These are phyloP conservation scores for Ceratocystis diversiconidia DNA, from an alignment of 2,329 filamentous ascomycete genomes.

Conservation along the genomic window DNA sequence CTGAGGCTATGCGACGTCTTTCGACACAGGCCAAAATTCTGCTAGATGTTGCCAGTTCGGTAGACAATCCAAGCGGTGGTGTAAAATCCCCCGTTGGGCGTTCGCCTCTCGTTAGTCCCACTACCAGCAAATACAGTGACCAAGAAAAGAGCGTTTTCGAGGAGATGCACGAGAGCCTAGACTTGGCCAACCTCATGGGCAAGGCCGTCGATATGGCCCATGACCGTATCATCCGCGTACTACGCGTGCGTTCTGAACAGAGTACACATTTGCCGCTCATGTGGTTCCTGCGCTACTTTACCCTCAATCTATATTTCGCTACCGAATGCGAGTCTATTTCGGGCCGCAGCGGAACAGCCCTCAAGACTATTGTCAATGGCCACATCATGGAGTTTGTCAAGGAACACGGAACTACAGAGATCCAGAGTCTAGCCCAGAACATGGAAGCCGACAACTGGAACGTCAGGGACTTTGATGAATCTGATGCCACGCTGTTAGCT, in stretches of 20 bases:
- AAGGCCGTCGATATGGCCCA: conserved; percentile 71
- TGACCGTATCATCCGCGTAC: conserved; percentile 58
- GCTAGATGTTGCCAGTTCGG: conserved; percentile 78
- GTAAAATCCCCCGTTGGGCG: conserved; percentile 35
- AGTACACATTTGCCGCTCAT: conserved; percentile 51
- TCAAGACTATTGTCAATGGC: conserved; percentile 67
- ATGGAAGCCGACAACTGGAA: conserved; percentile 76
- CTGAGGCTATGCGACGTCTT: conserved; percentile 71
- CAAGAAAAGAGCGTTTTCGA: conserved; percentile 44
- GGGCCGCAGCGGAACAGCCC: conserved; percentile 56
- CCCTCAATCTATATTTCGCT: conserved; percentile 66
- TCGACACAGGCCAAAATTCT: conserved; percentile 87
- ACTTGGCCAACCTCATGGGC: conserved; percentile 62
- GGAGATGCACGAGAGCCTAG: conserved; percentile 61
- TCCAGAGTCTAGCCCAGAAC: conserved; percentile 57
- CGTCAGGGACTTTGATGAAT: conserved; percentile 57
- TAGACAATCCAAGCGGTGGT: conserved; percentile 28
- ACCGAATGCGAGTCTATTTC: conserved; percentile 79
- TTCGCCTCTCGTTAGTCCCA: conserved; percentile 41
- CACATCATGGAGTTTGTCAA: conserved; percentile 73
- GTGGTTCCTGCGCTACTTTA: conserved; percentile 69
- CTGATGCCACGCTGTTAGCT: conserved; percentile 44
- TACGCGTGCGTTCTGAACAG: conserved; percentile 65
- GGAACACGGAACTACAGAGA: conserved; percentile 54
- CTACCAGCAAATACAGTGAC: conserved; percentile 26